Evolutionary conservation across 805 yeast genomes (phyloP).

Genomic region (Candida michaelii): DNA sequence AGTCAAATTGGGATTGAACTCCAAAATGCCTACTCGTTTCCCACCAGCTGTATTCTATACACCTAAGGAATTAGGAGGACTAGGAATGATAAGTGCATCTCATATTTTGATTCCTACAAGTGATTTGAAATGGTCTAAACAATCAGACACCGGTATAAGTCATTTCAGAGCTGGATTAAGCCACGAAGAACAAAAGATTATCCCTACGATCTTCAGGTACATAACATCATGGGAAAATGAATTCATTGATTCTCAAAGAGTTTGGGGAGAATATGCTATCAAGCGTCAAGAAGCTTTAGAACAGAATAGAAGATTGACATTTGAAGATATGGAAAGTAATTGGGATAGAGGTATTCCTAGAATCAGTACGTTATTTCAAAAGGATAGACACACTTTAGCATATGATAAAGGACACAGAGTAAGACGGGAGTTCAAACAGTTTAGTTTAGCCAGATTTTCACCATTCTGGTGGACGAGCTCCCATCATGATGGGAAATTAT

Average conservation of each 20-base stretch:
- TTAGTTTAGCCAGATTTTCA: constrained; percentile 65
- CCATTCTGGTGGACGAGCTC: constrained; percentile 97
- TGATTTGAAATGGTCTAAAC: constrained; percentile 86
- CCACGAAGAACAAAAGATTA: constrained; percentile 72
- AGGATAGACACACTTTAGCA: constrained; percentile 90
- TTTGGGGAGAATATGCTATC: constrained; percentile 96
- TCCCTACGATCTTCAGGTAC: constrained; percentile 92
- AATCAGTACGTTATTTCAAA: constrained; percentile 91
- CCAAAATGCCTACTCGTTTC: constrained; percentile 97
- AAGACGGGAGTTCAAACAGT: constrained; percentile 76
- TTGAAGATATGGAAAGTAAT: constrained; percentile 89
- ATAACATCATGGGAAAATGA: constrained; percentile 97
- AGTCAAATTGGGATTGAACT: constrained; percentile 91
- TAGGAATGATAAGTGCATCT: constrained; percentile 97
- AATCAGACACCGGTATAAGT: constrained; percentile 91
- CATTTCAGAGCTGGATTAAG: constrained; percentile 94
- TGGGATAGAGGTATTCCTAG: constrained; percentile 99
- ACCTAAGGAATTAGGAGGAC: constrained; percentile 95
- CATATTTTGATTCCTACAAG: constrained; percentile 93
- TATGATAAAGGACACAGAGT: constrained; percentile 92
- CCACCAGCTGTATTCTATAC: constrained; percentile 99
- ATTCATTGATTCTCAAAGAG: constrained; percentile 88
- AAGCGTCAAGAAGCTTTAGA: constrained; percentile 84
- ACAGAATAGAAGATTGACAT: constrained; percentile 80
- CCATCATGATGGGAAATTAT: constrained; percentile 91